A percentile compares a stretch with the other conserved stretches of the same genome.
Evolutionary conservation across 768 basidiomycete species (phyloP).

Genomic region (Mycena floridula): DNA sequence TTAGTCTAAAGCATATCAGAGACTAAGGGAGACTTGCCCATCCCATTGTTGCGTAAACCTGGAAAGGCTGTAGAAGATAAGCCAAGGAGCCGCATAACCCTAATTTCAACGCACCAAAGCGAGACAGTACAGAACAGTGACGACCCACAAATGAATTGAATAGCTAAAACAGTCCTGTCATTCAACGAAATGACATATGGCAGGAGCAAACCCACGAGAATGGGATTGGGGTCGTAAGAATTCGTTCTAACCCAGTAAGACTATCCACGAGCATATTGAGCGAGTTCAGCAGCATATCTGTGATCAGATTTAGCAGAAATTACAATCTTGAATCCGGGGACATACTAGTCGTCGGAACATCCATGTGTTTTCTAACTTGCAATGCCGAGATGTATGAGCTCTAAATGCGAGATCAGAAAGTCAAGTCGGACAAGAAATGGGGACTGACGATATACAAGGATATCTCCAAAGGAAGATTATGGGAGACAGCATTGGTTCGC

Average conservation of each 20-base stretch:
- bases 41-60: conserved; percentile 45
- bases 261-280: conserved; percentile 56
- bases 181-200: too few relatives aligned
- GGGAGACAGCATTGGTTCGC: conserved; percentile 36
- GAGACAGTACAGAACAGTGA: conserved; percentile 55
- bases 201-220: too few relatives aligned
- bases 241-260: conserved; percentile 64
- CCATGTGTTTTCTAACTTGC: conserved; percentile 47
- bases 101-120: conserved; percentile 37
- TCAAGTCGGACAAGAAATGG: neutral
- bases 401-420: conserved; percentile 24
- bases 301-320: neutral
- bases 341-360: conserved; percentile 59
- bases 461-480: conserved; percentile 66
- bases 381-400: conserved; percentile 62
- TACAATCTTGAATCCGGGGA: conserved; percentile 3
- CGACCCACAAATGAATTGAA: conserved; percentile 62
- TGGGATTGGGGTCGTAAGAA: conserved; percentile 71
- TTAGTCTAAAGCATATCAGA: too few relatives aligned
- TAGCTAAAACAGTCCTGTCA: too few relatives aligned
- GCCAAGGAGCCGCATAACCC: conserved; percentile 5
- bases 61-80: conserved; percentile 47
- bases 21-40: too few relatives aligned
- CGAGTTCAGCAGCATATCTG: conserved; percentile 41
- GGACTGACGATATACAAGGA: conserved; percentile 55